Evolutionary conservation across 139 green algal genomes (phyloP), one percentile per base, ranked within the genome.

Genomic region (Coelastrella sp.): DNA sequence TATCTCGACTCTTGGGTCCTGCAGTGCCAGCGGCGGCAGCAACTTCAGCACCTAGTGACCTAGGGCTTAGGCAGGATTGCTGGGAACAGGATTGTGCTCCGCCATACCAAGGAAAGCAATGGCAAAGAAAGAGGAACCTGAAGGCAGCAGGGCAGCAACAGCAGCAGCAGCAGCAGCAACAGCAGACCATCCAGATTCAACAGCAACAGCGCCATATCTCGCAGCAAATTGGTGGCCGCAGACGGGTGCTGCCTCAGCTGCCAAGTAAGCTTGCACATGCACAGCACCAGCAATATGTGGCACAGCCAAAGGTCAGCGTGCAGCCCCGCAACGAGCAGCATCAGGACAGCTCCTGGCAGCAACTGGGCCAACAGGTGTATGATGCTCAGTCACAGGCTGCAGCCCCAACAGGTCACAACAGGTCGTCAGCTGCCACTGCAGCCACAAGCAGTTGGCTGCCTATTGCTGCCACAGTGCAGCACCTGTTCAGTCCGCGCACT

Each of bases 311-410:
- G n/a, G 27, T 27, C 25, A 19, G 63, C 65, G 15, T 10, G 25
- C 19, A 78, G 70, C 19, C 8, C 15, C 22, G 5, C 20, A 15
- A 35, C 17, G 15, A 78, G 70, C 70, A 78, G 70, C 70, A 78
- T 4, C 70, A 19, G n/a, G 10, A 82, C 25, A 60, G 12, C 76
- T 20, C 10, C 76, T 60, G 70, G 20, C 17, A 78, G 8, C 70
- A 78, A 19, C 12, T 70, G 70, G 19, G 70, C 70, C 70, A 78
- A 5, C 70, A 78, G 17, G 15, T 70, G 20, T 25, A 78, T 80
- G 84, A 88, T 68, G 84, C 68, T 10, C 84, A 88, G 68, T 88
- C 84, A 59, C 84, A 88, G 49, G 84, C 84, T 15, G 58, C 80
- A 82, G 75, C n/a, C 63, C 79, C 57, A 56, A 57, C 79, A 49